A percentile compares a stretch with the other conserved stretches of the same genome.
Conservation (phyloP, 108 stramenopile species). For the Seminavis robusta region DNA sequence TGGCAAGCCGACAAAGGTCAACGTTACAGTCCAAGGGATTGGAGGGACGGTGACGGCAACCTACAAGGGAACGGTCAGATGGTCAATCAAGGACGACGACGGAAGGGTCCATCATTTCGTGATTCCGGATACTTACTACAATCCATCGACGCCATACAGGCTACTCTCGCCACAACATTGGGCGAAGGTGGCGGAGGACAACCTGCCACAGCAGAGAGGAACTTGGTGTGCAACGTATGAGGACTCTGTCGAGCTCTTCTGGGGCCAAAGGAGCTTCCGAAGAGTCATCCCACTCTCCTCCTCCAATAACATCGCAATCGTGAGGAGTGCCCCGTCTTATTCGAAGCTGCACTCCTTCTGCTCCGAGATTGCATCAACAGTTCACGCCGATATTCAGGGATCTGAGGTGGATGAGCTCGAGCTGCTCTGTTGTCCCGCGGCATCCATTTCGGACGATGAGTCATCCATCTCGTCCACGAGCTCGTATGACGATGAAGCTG, state of each 20-base stretch:
- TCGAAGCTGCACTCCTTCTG: slow-evolving; percentile 15
- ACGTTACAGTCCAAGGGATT: no score
- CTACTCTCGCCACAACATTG: slow-evolving; percentile 48
- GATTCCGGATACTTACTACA: slow-evolving; percentile 29
- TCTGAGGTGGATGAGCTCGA: no score
- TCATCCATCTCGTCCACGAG: no score
- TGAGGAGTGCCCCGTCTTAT: slow-evolving; percentile 11
- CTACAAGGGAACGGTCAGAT: slow-evolving; percentile 1
- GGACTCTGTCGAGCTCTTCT: neutral
- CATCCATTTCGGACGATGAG: no score
- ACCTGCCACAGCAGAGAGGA: neutral
- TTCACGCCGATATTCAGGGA: no score
- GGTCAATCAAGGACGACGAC: slow-evolving; percentile 21
- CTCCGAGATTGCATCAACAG: no score
- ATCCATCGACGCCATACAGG: slow-evolving; percentile 5
- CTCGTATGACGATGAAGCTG: no score
- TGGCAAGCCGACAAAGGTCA: no score
- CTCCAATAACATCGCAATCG: slow-evolving; percentile 22
- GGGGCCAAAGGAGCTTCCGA: slow-evolving; percentile 2
- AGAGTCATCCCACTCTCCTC: slow-evolving; percentile 12
- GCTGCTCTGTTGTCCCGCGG: no score
- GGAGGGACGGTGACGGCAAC: neutral
- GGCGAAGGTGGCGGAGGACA: slow-evolving; percentile 15
- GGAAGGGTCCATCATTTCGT: slow-evolving; percentile 17
- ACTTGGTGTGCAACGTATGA: neutral